Evolutionary conservation across 768 basidiomycete genomes (phyloP), one percentile per base, ranked within the genome.

Genomic region (Suillus hirtellus): DNA sequence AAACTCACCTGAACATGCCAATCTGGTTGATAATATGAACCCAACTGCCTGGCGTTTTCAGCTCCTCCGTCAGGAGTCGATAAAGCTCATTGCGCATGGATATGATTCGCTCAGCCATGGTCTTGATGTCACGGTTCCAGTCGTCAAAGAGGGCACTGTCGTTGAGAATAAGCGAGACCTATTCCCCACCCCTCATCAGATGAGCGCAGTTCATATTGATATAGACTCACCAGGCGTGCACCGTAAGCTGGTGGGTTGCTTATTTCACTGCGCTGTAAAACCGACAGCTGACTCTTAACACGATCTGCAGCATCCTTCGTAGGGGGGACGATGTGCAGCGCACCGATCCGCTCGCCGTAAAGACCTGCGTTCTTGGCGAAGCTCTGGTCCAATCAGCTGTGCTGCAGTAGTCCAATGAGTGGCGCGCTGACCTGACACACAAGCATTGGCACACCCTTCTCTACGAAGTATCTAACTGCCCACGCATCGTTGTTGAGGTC

Each of bases 321-420:
- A 44, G 81, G 75, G 10, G 88, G 81, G 40, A 97, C 84, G 15
- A 50, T 17, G 24, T 50, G 49, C 27, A 50, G 80, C n/a, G 95
- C 49, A 21, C 96, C 96, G 50, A 96, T 86, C 12, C 96, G 93
- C 77, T 99, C 95, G 27, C 93, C 90, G 73, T 99, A 99, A 74
- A 99, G 73, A 24, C 96, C 96, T 31, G 95, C 95, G 72, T 96
- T 96, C 82, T 97, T 96, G 40, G 97, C 96, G 78, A 97, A 99
- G 74, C 93, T 95, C 91, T 21, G 96, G 74, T 94, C 88, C 27
- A 73, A 50, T 49, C 7, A 17, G 11, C 24, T 49, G 35, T 44
- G 27, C 4, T 38, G n/a, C 8, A 27, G n/a, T 43, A 19, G 43
- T 21, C 2, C 35, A n/a, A 64, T 60, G 50, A 19, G 1, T 96